Evolutionary conservation across 2,329 filamentous ascomycete genomes (phyloP), one percentile per base, ranked within the genome.

Genomic region (Fusarium dimerum): DNA sequence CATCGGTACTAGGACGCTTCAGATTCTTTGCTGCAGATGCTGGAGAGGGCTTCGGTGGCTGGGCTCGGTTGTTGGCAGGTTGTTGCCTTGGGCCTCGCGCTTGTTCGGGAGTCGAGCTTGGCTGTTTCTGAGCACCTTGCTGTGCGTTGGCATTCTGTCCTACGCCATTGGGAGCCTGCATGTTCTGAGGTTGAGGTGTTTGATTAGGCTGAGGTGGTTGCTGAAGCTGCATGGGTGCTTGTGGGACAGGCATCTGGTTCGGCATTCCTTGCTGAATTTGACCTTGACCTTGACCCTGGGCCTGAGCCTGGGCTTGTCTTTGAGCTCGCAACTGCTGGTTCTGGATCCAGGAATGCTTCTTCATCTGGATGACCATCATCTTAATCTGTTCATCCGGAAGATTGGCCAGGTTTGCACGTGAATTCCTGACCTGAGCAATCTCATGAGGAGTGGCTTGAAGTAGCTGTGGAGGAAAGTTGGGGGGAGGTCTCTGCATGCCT

Each of bases 161-260:
- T 67, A 79, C 73, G 68, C 72, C 67, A 74, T 74, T 55, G 8
- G 70, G 66, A 51, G 72, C 72, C 16, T 69, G 62, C 51, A 74
- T 67, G 48, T 67, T 63, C 52, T 72, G 68, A 30, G 72, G 66
- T 59, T 78, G 75, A 44, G 73, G 59, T 7, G 65, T 55, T 47
- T 69, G 68, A 43, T 56, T 66, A 62, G 57, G 62, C 57, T 84
- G 82, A 74, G 52, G 50, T 43, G 75, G 77, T 52, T 81, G 80
- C 53, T 82, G 82, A 9, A 81, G 70, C 52, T 81, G 78, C 56
- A 81, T 80, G 50, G 80, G 80, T 3, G 73, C 73, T 56, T 77
- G 79, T 45, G 78, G 78, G 3, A 71, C 66, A 29, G 76, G 7
- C 66, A 79, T 73, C 20, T 74, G 74, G 26, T 68, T 70, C 53